phyloP scores from a whole-genome alignment of 345 rosid genomes.

The Syzygium jambos region DNA sequence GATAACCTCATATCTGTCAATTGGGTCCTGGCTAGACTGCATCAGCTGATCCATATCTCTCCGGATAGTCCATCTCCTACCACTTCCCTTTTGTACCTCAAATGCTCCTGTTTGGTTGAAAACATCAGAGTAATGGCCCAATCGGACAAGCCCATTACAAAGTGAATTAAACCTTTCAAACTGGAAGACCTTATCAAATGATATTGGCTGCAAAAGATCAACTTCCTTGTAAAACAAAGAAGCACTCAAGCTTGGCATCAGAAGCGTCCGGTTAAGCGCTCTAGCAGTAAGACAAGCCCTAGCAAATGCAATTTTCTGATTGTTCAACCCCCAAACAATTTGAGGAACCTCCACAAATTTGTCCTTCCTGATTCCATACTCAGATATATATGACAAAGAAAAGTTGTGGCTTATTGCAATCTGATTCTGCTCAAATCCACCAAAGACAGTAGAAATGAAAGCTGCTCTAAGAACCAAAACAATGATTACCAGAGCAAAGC shows the following conservation, averaged over 20 bases:
- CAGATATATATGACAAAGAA: constrained; percentile 13
- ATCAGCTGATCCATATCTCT: constrained; percentile 74
- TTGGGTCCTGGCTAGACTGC: constrained; percentile 18
- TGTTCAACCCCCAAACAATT: constrained; percentile 95
- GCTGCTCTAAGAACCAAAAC: constrained; percentile 45
- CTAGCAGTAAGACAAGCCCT: constrained; percentile 92
- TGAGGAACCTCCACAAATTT: constrained; percentile 91
- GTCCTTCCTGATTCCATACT: constrained; percentile 33
- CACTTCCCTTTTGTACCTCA: constrained; percentile 84
- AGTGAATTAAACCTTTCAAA: constrained; percentile 65
- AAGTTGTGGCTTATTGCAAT: constrained; percentile 7
- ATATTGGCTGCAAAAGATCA: constrained; percentile 67
- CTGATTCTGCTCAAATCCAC: constrained; percentile 4
- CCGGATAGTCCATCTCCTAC: constrained; percentile 84
- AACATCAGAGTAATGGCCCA: constrained; percentile 54
- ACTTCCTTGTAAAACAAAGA: constrained; percentile 91
- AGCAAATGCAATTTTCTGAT: constrained; percentile 95
- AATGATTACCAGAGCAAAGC: constrained; percentile 37
- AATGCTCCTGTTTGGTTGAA: constrained; percentile 26
- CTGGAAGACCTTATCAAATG: constrained; percentile 70
- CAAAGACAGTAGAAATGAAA: constrained; percentile 25
- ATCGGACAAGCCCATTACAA: constrained; percentile 60
- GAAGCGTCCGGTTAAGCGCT: constrained; percentile 73
- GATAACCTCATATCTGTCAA: constrained; percentile 57
- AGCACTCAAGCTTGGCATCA: constrained; percentile 91